phyloP scores from a whole-genome alignment of 2,329 filamentous ascomycete species.

The Madurella fahalii region DNA sequence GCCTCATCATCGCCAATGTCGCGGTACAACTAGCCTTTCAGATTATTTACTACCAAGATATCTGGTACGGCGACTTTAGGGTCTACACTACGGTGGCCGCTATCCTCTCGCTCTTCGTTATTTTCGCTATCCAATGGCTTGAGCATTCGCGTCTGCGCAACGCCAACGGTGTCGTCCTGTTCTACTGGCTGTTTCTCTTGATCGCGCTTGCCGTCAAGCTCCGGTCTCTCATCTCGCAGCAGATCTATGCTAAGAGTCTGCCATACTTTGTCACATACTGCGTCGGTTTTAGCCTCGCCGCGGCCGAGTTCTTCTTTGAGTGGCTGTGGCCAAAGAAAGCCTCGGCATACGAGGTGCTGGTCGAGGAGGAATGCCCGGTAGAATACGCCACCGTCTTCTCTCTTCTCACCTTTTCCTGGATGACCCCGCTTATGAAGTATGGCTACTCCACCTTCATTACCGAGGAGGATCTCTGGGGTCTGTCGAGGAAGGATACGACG shows the following conservation, averaged over 20 bases:
- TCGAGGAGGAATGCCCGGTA: conserved; percentile 63
- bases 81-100: conserved; percentile 77
- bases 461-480: conserved; percentile 92
- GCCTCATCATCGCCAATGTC: conserved; percentile 63
- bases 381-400: conserved; percentile 96
- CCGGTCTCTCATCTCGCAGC: conserved; percentile 76
- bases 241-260: conserved; percentile 61
- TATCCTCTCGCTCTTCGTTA: conserved; percentile 65
- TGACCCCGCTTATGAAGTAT: conserved; percentile 96
- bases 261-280: conserved; percentile 77
- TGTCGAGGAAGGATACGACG: conserved; percentile 77
- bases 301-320: conserved; percentile 71
- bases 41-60: conserved; percentile 61
- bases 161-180: conserved; percentile 80
- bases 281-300: conserved; percentile 64
- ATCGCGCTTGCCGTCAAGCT: conserved; percentile 78
- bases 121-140: conserved; percentile 78
- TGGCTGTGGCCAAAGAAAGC: conserved; percentile 81
- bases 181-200: conserved; percentile 87
- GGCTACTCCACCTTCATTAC: conserved; percentile 90
- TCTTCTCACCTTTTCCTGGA: conserved; percentile 91
- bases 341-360: conserved; percentile 55
- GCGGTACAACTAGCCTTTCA: conserved; percentile 72
- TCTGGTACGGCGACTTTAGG: conserved; percentile 78
- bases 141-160: conserved; percentile 81